Evolutionary conservation across 1,284 basidiomycete genomes (phyloP).

Genomic region (Apiotrichum sp.): DNA sequence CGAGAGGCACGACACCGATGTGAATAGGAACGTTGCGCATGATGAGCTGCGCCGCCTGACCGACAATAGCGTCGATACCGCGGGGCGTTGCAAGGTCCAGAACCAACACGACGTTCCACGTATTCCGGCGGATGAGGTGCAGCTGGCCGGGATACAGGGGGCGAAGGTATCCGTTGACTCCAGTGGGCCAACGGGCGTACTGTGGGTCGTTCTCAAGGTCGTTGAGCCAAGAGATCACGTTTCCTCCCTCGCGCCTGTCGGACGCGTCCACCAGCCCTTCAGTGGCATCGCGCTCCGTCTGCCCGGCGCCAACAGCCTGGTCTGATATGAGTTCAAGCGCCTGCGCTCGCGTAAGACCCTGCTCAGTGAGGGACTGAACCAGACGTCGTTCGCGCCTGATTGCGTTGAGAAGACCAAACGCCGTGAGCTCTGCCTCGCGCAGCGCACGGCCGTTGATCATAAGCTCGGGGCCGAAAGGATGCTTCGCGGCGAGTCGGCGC

Average conservation of each 20-base stretch:
- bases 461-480: constrained; percentile 38
- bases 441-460: constrained; percentile 75
- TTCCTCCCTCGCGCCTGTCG: constrained; percentile 72
- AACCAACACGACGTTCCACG: constrained; percentile 72
- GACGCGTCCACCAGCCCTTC: constrained; percentile 81
- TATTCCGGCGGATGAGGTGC: constrained; percentile 62
- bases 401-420: constrained; percentile 62
- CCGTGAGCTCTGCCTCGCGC: constrained; percentile 60
- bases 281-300: constrained; percentile 53
- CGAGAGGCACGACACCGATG: constrained; percentile 73
- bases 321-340: constrained; percentile 68
- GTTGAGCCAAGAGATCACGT: constrained; percentile 77
- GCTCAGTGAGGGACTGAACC: constrained; percentile 57
- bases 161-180: constrained; percentile 31
- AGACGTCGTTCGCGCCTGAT: constrained; percentile 66
- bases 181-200: constrained; percentile 33
- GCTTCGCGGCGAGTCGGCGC: constrained; percentile 48
- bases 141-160: constrained; percentile 60
- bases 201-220: constrained; percentile 70
- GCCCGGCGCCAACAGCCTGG: constrained; percentile 53
- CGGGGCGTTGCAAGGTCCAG: constrained; percentile 65
- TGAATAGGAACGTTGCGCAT: constrained; percentile 65
- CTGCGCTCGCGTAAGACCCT: constrained; percentile 60
- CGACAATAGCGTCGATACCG: constrained; percentile 59
- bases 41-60: constrained; percentile 48